Evolutionary conservation across 345 rosid species (phyloP).

Genomic region (Eucalyptus lansdowneana): DNA sequence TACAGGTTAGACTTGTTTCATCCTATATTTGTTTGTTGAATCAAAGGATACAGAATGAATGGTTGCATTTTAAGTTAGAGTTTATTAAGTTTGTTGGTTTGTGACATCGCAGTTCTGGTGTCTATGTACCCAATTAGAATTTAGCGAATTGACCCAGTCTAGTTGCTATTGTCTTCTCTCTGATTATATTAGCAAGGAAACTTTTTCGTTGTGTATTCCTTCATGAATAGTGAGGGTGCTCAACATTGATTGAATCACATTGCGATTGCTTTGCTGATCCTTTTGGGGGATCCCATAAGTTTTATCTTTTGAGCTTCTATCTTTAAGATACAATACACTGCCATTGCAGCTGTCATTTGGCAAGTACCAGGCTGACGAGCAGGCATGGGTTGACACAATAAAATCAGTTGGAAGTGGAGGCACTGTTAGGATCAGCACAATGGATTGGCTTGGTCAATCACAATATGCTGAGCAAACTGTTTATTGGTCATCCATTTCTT

Average conservation of each 20-base stretch:
- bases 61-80: not conserved
- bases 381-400: constrained; percentile 81
- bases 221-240: not conserved
- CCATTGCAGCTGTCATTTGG: constrained; percentile 56
- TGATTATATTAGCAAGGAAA: not conserved
- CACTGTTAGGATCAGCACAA: constrained; percentile 61
- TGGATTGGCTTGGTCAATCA: constrained; percentile 97
- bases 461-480: constrained; percentile 37
- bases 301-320: not conserved
- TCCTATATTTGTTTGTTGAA: not conserved
- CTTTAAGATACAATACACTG: not conserved
- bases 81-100: not conserved
- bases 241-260: not conserved
- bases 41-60: not conserved
- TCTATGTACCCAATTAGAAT: not conserved
- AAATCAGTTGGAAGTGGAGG: constrained; percentile 51
- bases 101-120: fast-evolving
- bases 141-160: not conserved
- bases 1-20: not conserved
- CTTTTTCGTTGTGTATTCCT: not conserved
- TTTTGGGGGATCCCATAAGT: not conserved
- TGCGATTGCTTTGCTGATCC: not conserved
- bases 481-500: constrained; percentile 73
- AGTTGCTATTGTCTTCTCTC: not conserved
- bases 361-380: constrained; percentile 63